Conservation (phyloP, 495 filamentous ascomycete species). For the Annulohypoxylon stygium region DNA sequence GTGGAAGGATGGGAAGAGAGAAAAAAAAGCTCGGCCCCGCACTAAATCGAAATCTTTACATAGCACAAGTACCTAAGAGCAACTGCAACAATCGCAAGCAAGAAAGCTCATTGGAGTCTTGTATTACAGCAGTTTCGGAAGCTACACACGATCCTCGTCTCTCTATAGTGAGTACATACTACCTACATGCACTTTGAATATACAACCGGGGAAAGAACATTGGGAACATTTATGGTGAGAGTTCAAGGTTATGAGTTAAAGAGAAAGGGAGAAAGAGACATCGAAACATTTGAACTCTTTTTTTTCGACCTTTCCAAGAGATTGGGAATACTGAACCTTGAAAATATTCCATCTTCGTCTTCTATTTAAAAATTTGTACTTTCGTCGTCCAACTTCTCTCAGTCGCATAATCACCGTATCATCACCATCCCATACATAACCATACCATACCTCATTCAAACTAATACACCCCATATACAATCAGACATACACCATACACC, state of each 20-base stretch:
- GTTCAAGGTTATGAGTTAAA: not conserved
- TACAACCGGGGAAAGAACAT: constrained; percentile 5
- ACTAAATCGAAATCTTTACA: constrained; percentile 39
- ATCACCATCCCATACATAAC: constrained; percentile 7
- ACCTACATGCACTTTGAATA: not conserved
- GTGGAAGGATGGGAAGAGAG: constrained; percentile 18
- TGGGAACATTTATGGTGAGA: not conserved
- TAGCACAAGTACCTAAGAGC: constrained; percentile 44
- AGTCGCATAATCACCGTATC: constrained; percentile 36
- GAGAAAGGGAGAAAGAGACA: not conserved
- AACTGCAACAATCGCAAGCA: constrained; percentile 20
- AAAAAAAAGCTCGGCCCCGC: constrained; percentile 31
- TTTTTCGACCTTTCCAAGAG: not conserved
- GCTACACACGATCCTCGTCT: constrained; percentile 42
- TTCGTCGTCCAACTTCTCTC: not conserved
- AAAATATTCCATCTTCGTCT: not conserved
- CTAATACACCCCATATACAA: constrained; percentile 10
- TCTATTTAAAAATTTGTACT: constrained; percentile 10
- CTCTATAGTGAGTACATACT: constrained; percentile 33
- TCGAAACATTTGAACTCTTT: not conserved
- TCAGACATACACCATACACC: constrained; percentile 21
- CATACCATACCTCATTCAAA: constrained; percentile 19
- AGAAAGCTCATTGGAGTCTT: constrained; percentile 38
- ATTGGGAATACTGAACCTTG: not conserved
- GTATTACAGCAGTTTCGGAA: constrained; percentile 41